Base-by-base conservation (phyloP, 2,329 filamentous ascomycete species). In the Sporothrix humicola region DNA sequence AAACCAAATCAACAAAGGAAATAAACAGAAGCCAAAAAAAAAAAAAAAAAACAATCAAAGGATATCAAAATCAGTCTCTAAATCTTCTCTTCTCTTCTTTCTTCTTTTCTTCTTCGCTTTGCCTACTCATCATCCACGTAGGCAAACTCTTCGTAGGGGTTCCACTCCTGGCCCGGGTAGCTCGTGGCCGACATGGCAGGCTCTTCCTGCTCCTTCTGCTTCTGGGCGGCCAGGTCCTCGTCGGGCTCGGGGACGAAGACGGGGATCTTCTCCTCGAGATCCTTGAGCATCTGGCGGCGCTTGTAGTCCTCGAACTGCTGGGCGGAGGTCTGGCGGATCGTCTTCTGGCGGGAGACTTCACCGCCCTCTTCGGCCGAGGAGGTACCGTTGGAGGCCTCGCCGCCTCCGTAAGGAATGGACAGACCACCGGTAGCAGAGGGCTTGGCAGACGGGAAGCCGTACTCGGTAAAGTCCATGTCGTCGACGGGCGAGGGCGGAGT, bases 81-180 rank as follows among this genome's bases (percentile, higher is more conserved):
- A 37, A 37, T 37, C 31, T 37, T 37, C 31, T 37, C 58, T 46
- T 31, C 37, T 42, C 26, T 23, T 13, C 46, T 46, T 10, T 7
- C 10, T 15, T 2, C 52, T 54, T 23, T 52, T n/a, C 20, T 71
- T 26, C 3, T 54, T 12, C 17, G 17, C n/a, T 26, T 23, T 2
- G n/a, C 63, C 48, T 63, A 73, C 56, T 72, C 75, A n/a, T 77
- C 76, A 8, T 80, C 81, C 44, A 80, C 80, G 9, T 78, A 79
- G 20, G 77, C 78, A 61, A 78, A 78, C 54, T 78, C 80, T 3
- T 75, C 80, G 71, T 87, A 88, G 1, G 89, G 89, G 77, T 88
- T 88, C 90, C 91, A 93, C 79, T 92, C 90, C 81, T 92, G 89
- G 0, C 91, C 91, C 0, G 91, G 91, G 80, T 92, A 93, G 78